These are phyloP conservation scores for Hyphopichia khmerensis DNA, from an alignment of 1,139 yeast genomes.

Conservation along the genomic window DNA sequence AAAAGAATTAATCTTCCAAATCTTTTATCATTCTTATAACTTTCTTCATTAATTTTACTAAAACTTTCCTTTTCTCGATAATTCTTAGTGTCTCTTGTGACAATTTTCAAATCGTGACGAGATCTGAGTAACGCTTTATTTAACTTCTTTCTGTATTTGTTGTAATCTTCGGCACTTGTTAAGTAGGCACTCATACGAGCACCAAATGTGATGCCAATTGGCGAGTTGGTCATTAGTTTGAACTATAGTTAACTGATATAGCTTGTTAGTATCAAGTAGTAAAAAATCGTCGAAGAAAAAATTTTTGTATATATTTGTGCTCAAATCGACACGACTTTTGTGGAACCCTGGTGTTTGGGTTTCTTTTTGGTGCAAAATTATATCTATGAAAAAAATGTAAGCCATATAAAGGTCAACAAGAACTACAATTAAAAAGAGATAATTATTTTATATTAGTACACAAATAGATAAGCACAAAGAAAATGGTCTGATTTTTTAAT, in stretches of 20 bases:
- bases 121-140: slow-evolving; percentile 52
- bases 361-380: neutral
- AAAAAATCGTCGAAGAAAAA: neutral
- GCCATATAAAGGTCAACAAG: too few relatives aligned
- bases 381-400: too few relatives aligned
- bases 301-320: neutral
- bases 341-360: neutral
- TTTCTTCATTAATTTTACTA: slow-evolving; percentile 41
- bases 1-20: slow-evolving; percentile 51
- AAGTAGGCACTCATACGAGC: slow-evolving; percentile 49
- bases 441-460: too few relatives aligned
- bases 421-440: too few relatives aligned
- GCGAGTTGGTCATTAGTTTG: slow-evolving; percentile 15
- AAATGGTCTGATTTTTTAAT: too few relatives aligned
- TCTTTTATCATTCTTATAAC: slow-evolving; percentile 44
- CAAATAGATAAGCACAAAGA: too few relatives aligned
- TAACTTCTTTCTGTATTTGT: slow-evolving; percentile 45
- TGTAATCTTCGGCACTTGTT: slow-evolving; percentile 51
- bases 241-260: too few relatives aligned
- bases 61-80: slow-evolving; percentile 47
- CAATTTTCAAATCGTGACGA: slow-evolving; percentile 56
- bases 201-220: slow-evolving; percentile 46
- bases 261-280: too few relatives aligned
- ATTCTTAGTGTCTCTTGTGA: slow-evolving; percentile 58
- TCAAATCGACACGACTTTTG: neutral